Base-by-base conservation (phyloP, 176 grass and related monocot species). In the bread wheat (Triticum aestivum) region DNA sequence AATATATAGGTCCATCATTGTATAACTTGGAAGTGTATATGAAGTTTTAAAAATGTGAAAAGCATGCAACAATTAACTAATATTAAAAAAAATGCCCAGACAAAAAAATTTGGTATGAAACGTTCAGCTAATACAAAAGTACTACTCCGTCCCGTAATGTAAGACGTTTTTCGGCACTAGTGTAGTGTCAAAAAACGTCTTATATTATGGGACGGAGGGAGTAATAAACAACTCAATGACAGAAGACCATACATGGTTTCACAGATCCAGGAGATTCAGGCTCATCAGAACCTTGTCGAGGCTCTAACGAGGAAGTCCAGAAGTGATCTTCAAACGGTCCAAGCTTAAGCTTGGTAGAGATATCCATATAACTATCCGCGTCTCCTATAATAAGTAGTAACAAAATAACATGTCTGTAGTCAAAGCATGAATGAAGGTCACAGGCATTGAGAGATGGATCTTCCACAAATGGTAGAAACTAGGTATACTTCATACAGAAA, bases 261-360 rank as follows among this genome's bases (percentile, higher is more conserved):
- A 62, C 67, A 79, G 86, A 88, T 87, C 90, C 92, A 89, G 75
- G 88, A 70, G 83, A 88, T 83, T 96, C 97, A 85, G 92, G 91
- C 79, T 93, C 97, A 42, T 92, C 97, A 83, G 82, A 92, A 91
- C 71, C 18, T 87, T 92, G 93, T 56, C 86, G 90, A 62, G 23
- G 35, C 73, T 92, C 90, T 24, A 8, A 39, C 11, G 83, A 93
- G 8, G 85, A n/a, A 38, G 51, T 78, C 65, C 39, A 89, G 11
- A 83, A 88, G 84, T 93, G 77, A 39, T 99, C 92, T 73, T 95
- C 89, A 27, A 96, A 83, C 51, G 87, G 87, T 85, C 97, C 90
- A 85, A 99, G 89, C 90, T 96, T 99, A 91, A 99, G 92, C 73
- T 63, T 96, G 51, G 90, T 89, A 74, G 94, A 96, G 69, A 93